Percentiles rank a stretch among this genome's conserved stretches.
Evolutionary conservation across 768 basidiomycete species (phyloP).

Genomic region (Russula ochroleuca): DNA sequence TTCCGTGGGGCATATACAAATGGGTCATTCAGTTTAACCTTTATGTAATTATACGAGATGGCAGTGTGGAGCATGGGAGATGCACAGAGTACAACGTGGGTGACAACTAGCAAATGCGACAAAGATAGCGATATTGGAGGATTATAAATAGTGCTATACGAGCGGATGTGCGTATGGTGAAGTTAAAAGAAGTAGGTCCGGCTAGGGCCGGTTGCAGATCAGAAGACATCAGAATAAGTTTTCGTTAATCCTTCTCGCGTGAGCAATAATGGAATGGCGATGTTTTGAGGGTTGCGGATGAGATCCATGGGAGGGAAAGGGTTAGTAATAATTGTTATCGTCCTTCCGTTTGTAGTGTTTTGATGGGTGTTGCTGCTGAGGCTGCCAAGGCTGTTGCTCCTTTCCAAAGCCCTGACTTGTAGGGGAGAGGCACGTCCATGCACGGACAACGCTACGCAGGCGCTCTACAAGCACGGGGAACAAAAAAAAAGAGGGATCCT

Average conservation of each 20-base stretch:
- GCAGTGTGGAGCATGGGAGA: constrained; percentile 6
- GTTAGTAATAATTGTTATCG: constrained; percentile 13
- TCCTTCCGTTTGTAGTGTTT: constrained; percentile 9
- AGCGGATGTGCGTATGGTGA: constrained; percentile 22
- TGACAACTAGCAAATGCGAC: constrained; percentile 5
- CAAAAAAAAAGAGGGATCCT: background rate
- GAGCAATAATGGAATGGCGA: background rate
- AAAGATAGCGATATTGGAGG: constrained; percentile 15
- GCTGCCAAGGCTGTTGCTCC: background rate
- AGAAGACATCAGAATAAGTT: constrained; percentile 1
- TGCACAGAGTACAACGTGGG: background rate
- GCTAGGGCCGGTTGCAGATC: constrained; percentile 7
- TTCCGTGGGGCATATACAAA: constrained; percentile 20
- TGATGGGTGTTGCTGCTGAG: background rate
- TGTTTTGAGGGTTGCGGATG: background rate
- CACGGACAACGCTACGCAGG: constrained; percentile 19
- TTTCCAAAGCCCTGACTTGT: constrained; percentile 4
- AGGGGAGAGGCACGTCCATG: constrained; percentile 19
- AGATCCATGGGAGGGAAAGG: background rate
- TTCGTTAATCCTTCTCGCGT: constrained; percentile 5
- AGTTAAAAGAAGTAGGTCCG: background rate
- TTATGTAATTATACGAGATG: constrained; percentile 15
- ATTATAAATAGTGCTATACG: constrained; percentile 26
- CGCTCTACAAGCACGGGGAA: background rate
- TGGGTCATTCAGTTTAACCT: constrained; percentile 1